Conservation (phyloP, 352 stramenopile genomes). For the Globisporangium uncinulatum region DNA sequence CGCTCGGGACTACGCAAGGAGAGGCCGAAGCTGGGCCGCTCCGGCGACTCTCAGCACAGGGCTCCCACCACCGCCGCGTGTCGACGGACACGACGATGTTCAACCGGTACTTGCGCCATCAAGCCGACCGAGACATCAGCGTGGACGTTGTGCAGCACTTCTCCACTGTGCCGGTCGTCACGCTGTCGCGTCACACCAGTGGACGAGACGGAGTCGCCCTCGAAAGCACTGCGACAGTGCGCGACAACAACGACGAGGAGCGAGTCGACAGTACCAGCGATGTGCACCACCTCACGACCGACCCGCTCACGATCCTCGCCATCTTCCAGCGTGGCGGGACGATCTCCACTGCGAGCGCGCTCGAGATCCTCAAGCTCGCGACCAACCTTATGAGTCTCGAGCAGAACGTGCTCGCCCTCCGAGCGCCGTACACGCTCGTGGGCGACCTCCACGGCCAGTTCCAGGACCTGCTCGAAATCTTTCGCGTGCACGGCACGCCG, state of each 20-base stretch:
- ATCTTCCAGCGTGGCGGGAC: constrained; percentile 36
- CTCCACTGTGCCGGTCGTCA: constrained; percentile 33
- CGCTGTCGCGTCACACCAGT: constrained; percentile 18
- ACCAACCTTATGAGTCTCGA: constrained; percentile 57
- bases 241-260: constrained; percentile 16
- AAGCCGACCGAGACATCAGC: constrained; percentile 53
- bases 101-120: constrained; percentile 48
- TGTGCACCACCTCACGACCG: constrained; percentile 13
- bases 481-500: constrained; percentile 43
- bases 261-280: constrained; percentile 21
- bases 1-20: constrained; percentile 15
- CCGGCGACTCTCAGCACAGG: constrained; percentile 43
- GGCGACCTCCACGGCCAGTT: constrained; percentile 98
- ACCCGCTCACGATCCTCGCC: constrained; percentile 29
- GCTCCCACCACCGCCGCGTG: constrained; percentile 58
- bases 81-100: constrained; percentile 72
- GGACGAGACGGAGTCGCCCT: not conserved
- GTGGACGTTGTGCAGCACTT: constrained; percentile 55
- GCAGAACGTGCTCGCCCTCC: constrained; percentile 48
- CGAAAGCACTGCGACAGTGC: constrained; percentile 8
- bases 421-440: constrained; percentile 45
- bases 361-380: constrained; percentile 53
- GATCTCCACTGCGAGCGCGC: constrained; percentile 35
- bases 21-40: constrained; percentile 46
- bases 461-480: constrained; percentile 94